phyloP scores from a whole-genome alignment of 805 yeast genomes.

The Pichia kluyveri region DNA sequence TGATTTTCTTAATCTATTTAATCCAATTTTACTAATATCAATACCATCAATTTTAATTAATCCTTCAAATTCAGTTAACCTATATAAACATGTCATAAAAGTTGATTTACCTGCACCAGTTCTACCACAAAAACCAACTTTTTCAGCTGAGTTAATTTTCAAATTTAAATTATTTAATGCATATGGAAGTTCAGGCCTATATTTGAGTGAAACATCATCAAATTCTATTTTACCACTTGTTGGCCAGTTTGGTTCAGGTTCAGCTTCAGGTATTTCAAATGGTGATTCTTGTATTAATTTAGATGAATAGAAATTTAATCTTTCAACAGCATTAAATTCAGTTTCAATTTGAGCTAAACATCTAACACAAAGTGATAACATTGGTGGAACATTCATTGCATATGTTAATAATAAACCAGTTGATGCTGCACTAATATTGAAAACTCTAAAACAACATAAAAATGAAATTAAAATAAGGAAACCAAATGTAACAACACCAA shows the following conservation, averaged over 20 bases:
- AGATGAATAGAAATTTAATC: conserved; percentile 56
- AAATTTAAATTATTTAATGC: conserved; percentile 40
- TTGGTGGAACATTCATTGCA: conserved; percentile 49
- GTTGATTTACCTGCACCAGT: conserved; percentile 82
- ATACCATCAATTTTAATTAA: conserved; percentile 47
- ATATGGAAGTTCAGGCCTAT: conserved; percentile 53
- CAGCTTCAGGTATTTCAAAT: conserved; percentile 33
- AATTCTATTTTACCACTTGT: conserved; percentile 37
- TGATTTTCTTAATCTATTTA: conserved; percentile 45
- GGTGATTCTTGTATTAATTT: conserved; percentile 61
- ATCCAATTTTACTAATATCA: conserved; percentile 43
- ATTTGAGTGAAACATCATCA: conserved; percentile 40
- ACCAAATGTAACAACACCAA: conserved; percentile 37
- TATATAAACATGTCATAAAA: conserved; percentile 51
- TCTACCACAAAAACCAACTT: conserved; percentile 79
- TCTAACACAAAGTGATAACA: conserved; percentile 43
- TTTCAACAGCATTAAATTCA: conserved; percentile 76
- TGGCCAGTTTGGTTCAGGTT: conserved; percentile 42
- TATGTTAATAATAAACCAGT: conserved; percentile 56
- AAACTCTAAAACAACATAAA: conserved; percentile 50
- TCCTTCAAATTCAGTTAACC: conserved; percentile 49
- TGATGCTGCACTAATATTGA: conserved; percentile 47
- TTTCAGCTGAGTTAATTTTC: conserved; percentile 45
- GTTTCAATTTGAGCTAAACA: conserved; percentile 65
- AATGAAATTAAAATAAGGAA: conserved; percentile 42